Evolutionary conservation across 1,284 basidiomycete species (phyloP).

Genomic region (Athelia psychrophila): DNA sequence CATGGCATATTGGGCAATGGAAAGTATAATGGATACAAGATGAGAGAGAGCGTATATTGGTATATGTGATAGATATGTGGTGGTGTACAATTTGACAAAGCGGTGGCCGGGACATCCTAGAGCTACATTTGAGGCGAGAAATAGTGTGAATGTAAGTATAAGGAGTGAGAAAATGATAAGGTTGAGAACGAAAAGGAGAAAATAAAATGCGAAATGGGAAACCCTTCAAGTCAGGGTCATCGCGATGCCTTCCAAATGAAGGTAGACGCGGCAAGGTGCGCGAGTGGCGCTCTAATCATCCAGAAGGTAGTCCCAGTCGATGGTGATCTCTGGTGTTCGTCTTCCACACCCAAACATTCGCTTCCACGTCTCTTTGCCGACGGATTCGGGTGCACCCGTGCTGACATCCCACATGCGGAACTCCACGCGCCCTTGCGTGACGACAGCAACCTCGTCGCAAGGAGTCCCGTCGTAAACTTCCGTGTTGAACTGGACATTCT

Average conservation of each 20-base stretch:
- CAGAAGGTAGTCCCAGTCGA: constrained; percentile 77
- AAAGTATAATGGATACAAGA: no score
- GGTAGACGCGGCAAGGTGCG: neutral
- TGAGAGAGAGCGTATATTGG: no score
- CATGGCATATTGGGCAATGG: no score
- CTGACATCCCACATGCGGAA: constrained; percentile 79
- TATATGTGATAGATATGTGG: no score
- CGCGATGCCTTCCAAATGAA: neutral
- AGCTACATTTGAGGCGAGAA: neutral
- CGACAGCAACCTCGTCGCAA: constrained; percentile 59
- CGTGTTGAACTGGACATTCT: constrained; percentile 55
- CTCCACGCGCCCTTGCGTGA: constrained; percentile 53
- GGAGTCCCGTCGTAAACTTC: constrained; percentile 36
- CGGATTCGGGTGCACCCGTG: constrained; percentile 56
- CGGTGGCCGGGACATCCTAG: neutral
- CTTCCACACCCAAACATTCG: constrained; percentile 57
- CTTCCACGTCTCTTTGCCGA: constrained; percentile 57
- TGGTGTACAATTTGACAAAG: no score
- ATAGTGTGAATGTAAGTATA: neutral
- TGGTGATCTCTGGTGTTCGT: constrained; percentile 49
- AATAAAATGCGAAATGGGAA: neutral
- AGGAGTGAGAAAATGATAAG: neutral
- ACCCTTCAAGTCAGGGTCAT: neutral
- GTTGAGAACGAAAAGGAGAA: neutral
- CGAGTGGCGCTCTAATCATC: constrained; percentile 47